These are phyloP conservation scores for Kwoniella pini DNA, from an alignment of 768 basidiomycete genomes.

Conservation along the genomic window DNA sequence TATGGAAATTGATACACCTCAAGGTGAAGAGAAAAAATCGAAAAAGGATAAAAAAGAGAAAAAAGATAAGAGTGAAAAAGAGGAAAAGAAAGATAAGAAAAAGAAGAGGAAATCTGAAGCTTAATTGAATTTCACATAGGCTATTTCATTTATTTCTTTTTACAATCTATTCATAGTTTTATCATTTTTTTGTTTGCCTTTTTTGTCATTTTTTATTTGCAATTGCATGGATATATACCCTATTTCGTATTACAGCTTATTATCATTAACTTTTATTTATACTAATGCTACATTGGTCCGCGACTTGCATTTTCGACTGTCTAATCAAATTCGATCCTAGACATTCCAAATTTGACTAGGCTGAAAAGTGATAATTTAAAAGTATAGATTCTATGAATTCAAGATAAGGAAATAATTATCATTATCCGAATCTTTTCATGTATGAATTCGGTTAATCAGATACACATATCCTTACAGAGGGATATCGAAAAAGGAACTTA, in stretches of 20 bases:
- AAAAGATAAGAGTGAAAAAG: conserved; percentile 40
- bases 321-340: too few relatives aligned
- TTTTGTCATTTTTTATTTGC: not conserved
- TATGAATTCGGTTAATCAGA: too few relatives aligned
- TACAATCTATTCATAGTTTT: not conserved
- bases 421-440: too few relatives aligned
- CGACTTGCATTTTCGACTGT: too few relatives aligned
- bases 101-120: conserved; percentile 46
- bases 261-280: too few relatives aligned
- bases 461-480: too few relatives aligned
- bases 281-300: too few relatives aligned
- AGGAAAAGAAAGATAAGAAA: conserved; percentile 41
- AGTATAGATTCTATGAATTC: too few relatives aligned
- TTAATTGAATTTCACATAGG: not conserved
- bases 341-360: too few relatives aligned
- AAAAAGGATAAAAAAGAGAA: conserved; percentile 29
- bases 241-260: not conserved
- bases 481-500: too few relatives aligned
- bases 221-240: conserved; percentile 6
- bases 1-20: conserved; percentile 28
- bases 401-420: too few relatives aligned
- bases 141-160: not conserved
- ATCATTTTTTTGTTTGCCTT: not conserved
- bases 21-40: conserved; percentile 7
- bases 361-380: too few relatives aligned